Conservation (phyloP, 208 protist species). For the Trypanosoma mega region DNA sequence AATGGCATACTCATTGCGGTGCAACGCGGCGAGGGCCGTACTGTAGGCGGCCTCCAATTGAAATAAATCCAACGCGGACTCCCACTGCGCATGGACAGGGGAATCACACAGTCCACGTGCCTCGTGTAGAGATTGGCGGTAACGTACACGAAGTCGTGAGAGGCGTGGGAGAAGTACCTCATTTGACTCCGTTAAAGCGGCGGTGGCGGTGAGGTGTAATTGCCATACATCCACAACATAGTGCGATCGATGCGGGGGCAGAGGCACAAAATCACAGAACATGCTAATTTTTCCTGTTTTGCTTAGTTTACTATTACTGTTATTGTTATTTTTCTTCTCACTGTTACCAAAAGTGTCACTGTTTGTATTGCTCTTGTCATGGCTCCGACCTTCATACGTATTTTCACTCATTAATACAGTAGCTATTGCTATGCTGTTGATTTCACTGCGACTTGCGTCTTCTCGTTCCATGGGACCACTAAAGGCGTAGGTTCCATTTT, state of each 20-base stretch:
- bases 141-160: slow-evolving; percentile 14
- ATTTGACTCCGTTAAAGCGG: slow-evolving; percentile 57
- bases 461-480: too few relatives aligned
- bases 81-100: slow-evolving; percentile 16
- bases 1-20: slow-evolving; percentile 46
- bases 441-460: too few relatives aligned
- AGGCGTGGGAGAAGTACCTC: slow-evolving; percentile 35
- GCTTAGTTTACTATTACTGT: not conserved
- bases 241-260: slow-evolving; percentile 18
- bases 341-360: not conserved
- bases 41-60: slow-evolving; percentile 38
- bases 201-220: slow-evolving; percentile 56
- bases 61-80: slow-evolving; percentile 25
- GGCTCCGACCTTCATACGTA: not conserved
- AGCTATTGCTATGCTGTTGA: too few relatives aligned
- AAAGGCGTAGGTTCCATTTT: too few relatives aligned
- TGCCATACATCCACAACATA: slow-evolving; percentile 71
- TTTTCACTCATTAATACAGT: not conserved
- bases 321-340: not conserved
- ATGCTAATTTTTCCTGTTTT: too few relatives aligned
- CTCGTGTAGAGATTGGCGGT: not conserved
- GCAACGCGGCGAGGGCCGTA: slow-evolving; percentile 17
- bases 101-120: not conserved
- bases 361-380: not conserved
- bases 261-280: not conserved